Evolutionary conservation across 805 yeast genomes (phyloP).

Genomic region (Yarrowia sp.): DNA sequence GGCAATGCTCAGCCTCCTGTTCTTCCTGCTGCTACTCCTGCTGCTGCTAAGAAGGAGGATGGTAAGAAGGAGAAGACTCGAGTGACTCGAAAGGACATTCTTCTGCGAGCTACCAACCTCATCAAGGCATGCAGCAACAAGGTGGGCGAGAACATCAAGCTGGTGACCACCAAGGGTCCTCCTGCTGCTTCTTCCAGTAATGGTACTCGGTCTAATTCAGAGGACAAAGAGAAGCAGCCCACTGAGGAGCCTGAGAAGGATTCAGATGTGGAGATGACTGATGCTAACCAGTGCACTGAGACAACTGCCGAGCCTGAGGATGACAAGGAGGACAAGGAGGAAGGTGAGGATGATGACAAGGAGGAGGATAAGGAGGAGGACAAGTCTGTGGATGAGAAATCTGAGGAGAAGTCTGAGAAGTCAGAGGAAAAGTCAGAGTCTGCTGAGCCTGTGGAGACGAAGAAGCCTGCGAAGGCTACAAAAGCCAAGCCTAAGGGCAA

Average conservation of each 20-base stretch:
- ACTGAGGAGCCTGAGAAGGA: conserved; percentile 17
- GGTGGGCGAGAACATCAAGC: conserved; percentile 34
- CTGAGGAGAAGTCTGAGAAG: background rate
- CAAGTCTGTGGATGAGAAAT: too few relatives aligned
- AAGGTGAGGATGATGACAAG: background rate
- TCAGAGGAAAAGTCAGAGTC: background rate
- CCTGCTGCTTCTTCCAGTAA: conserved; percentile 6
- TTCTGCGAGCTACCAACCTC: conserved; percentile 34
- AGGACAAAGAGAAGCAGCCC: conserved; percentile 19
- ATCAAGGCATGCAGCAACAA: conserved; percentile 22
- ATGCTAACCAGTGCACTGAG: conserved; percentile 3
- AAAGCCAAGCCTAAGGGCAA: background rate
- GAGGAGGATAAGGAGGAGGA: background rate
- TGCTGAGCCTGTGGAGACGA: background rate
- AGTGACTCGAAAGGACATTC: conserved; percentile 31
- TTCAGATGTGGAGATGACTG: conserved; percentile 15
- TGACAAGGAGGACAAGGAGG: background rate
- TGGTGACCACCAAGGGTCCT: conserved; percentile 22
- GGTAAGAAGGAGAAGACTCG: conserved; percentile 38
- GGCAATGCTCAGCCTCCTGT: conserved; percentile 6
- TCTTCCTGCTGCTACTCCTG: background rate
- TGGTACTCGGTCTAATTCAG: conserved; percentile 17
- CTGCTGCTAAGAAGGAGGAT: conserved; percentile 24
- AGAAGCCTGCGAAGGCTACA: background rate
- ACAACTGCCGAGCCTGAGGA: conserved; percentile 16